Percentiles rank a stretch among this genome's conserved stretches.
Evolutionary conservation across 768 basidiomycete species (phyloP).

Genomic region (Leccinum obscurum): DNA sequence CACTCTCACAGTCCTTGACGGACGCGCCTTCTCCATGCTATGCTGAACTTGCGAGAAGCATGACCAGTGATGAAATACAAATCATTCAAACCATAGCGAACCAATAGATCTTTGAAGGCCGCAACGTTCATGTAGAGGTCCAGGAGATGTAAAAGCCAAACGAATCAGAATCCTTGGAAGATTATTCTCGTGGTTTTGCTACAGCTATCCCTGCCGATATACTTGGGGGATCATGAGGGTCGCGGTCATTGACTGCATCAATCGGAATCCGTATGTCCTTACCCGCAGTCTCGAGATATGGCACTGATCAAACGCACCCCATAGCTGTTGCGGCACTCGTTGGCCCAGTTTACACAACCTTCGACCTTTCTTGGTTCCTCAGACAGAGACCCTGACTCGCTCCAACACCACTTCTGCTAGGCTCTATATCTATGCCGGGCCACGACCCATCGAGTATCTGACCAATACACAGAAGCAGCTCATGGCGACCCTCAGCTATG

Average conservation of each 20-base stretch:
- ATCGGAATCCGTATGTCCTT: conserved; percentile 68
- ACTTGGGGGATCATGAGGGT: conserved; percentile 77
- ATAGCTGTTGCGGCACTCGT: conserved; percentile 82
- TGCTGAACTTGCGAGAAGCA: conserved; percentile 70
- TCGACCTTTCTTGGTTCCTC: conserved; percentile 68
- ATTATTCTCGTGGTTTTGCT: conserved; percentile 51
- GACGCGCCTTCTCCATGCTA: conserved; percentile 68
- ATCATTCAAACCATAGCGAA: conserved; percentile 66
- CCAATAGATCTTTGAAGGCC: conserved; percentile 65
- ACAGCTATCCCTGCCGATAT: conserved; percentile 68
- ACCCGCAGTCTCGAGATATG: conserved; percentile 6
- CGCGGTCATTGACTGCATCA: conserved; percentile 79
- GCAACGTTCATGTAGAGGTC: conserved; percentile 71
- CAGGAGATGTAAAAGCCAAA: conserved; percentile 55
- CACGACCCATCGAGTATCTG: conserved; percentile 65
- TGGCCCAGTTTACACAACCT: conserved; percentile 70
- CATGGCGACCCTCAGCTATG: conserved; percentile 63
- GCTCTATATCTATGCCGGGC: conserved; percentile 81
- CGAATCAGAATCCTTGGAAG: conserved; percentile 36
- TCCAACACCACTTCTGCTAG: conserved; percentile 63
- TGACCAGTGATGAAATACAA: conserved; percentile 61
- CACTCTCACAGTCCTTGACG: conserved; percentile 68
- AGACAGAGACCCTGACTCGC: conserved; percentile 65
- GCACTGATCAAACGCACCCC: conserved; percentile 2
- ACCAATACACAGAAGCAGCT: conserved; percentile 57